A percentile compares a stretch with the other conserved stretches of the same genome.
These are phyloP conservation scores for Pseudopyrenochaeta lycopersici DNA, from an alignment of 2,329 filamentous ascomycete species.

Conservation along the genomic window DNA sequence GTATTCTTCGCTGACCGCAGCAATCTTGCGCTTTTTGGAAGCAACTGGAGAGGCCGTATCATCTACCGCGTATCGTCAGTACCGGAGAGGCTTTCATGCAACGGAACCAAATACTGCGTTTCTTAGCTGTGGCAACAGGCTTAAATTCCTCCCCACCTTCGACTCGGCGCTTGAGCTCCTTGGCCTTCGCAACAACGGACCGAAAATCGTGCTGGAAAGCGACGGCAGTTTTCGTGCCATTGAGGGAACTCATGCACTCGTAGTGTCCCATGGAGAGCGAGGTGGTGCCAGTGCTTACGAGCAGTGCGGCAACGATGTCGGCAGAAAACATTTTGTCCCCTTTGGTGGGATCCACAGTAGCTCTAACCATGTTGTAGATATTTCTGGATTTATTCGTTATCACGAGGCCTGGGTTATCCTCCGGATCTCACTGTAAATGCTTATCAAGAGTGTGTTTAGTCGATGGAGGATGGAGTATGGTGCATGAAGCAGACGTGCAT, in stretches of 20 bases:
- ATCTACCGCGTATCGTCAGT: slow-evolving; percentile 13
- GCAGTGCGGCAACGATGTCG: slow-evolving; percentile 34
- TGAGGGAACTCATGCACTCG: slow-evolving; percentile 39
- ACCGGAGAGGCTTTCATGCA: not conserved
- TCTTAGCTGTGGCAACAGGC: slow-evolving; percentile 27
- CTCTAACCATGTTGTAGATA: slow-evolving; percentile 25
- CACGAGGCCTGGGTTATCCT: too few species aligned
- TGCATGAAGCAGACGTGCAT: slow-evolving; percentile 4
- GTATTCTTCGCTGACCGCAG: slow-evolving; percentile 6
- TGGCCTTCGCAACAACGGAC: slow-evolving; percentile 29
- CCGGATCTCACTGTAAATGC: too few species aligned
- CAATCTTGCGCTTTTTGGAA: slow-evolving; percentile 28
- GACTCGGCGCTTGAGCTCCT: slow-evolving; percentile 37
- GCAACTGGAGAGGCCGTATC: slow-evolving; percentile 17
- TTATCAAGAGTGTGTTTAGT: not conserved
- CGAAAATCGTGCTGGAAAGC: slow-evolving; percentile 41
- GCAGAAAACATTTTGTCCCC: slow-evolving; percentile 25
- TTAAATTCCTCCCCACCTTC: slow-evolving; percentile 34
- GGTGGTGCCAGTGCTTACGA: slow-evolving; percentile 30
- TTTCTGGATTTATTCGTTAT: too few species aligned
- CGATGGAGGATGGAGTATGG: slow-evolving; percentile 7
- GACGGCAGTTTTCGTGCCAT: slow-evolving; percentile 31
- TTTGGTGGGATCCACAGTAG: slow-evolving; percentile 5
- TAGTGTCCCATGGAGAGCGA: slow-evolving; percentile 29
- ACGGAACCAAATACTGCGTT: slow-evolving; percentile 30